Percentiles rank a stretch among this genome's conserved stretches.
Conservation (phyloP, 169 alveolate genomes). For the Plasmodium coatneyi region DNA sequence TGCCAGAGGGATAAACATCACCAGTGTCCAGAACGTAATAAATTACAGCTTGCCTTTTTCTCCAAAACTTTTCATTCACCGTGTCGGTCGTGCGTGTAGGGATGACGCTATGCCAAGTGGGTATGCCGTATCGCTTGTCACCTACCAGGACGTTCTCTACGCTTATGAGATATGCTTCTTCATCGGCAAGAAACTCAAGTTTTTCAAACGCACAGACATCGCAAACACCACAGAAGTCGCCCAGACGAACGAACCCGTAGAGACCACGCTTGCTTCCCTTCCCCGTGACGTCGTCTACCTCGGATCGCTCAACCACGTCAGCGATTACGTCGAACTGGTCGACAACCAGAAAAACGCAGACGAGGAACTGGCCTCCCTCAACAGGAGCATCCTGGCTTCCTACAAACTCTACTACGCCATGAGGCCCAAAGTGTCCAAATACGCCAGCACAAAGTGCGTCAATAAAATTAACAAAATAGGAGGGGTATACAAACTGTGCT, state of each 20-base stretch:
- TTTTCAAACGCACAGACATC: neutral
- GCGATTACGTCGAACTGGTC: constrained; percentile 40
- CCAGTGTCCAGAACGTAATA: constrained; percentile 96
- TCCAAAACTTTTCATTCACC: constrained; percentile 96
- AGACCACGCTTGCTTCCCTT: neutral
- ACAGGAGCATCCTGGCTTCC: constrained; percentile 35
- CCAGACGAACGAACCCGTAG: neutral
- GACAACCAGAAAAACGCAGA: constrained; percentile 32
- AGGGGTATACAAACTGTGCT: constrained; percentile 74
- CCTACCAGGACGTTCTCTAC: constrained; percentile 87
- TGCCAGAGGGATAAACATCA: constrained; percentile 98
- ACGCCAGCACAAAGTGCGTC: constrained; percentile 50
- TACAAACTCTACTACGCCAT: constrained; percentile 54
- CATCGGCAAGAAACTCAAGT: constrained; percentile 47
- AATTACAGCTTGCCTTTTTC: constrained; percentile 98
- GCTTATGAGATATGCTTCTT: constrained; percentile 72
- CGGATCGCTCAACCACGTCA: constrained; percentile 25
- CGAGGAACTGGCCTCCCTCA: constrained; percentile 13
- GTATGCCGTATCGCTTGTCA: constrained; percentile 90
- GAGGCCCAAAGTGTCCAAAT: constrained; percentile 73
- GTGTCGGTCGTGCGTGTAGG: constrained; percentile 99
- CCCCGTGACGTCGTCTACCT: constrained; percentile 3
- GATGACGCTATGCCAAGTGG: constrained; percentile 95
- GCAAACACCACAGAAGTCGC: neutral
- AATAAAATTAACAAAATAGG: constrained; percentile 74